Conservation (phyloP, 495 filamentous ascomycete genomes). For the Podospora anserina region DNA sequence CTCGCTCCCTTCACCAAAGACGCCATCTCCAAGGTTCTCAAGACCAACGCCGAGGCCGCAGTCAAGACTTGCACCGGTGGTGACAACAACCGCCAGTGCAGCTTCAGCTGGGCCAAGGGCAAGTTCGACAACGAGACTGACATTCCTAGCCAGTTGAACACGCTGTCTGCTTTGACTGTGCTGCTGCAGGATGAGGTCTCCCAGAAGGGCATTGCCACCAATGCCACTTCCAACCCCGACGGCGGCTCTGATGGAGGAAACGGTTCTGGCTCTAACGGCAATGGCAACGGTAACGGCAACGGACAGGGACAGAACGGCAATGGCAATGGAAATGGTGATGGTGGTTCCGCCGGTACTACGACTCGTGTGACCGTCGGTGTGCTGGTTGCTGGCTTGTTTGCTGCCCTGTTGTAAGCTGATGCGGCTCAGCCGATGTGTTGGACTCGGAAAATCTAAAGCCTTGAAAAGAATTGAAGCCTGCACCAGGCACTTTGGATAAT, state of each 20-base stretch:
- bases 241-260: conserved; percentile 25
- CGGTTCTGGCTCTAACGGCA: not conserved
- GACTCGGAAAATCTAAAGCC: not conserved
- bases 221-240: conserved; percentile 5
- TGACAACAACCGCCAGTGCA: conserved; percentile 53
- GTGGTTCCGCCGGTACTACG: not conserved
- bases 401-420: not conserved
- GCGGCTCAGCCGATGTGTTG: not conserved
- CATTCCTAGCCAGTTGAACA: conserved; percentile 64
- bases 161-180: conserved; percentile 59
- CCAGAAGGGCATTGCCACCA: conserved; percentile 27
- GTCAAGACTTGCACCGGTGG: conserved; percentile 65
- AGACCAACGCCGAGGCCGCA: conserved; percentile 61
- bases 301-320: conserved; percentile 2
- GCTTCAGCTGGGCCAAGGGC: conserved; percentile 47
- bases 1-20: conserved; percentile 62
- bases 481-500: not conserved
- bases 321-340: not conserved
- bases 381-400: conserved; percentile 2
- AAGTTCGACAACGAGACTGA: conserved; percentile 59
- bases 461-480: not conserved
- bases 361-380: conserved; percentile 7
- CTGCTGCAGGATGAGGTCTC: conserved; percentile 38
- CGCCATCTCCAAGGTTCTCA: conserved; percentile 58
- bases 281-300: not conserved